Evolutionary conservation across 2,329 filamentous ascomycete genomes (phyloP), one percentile per base, ranked within the genome.

Genomic region (Helicocarpus griseus): DNA sequence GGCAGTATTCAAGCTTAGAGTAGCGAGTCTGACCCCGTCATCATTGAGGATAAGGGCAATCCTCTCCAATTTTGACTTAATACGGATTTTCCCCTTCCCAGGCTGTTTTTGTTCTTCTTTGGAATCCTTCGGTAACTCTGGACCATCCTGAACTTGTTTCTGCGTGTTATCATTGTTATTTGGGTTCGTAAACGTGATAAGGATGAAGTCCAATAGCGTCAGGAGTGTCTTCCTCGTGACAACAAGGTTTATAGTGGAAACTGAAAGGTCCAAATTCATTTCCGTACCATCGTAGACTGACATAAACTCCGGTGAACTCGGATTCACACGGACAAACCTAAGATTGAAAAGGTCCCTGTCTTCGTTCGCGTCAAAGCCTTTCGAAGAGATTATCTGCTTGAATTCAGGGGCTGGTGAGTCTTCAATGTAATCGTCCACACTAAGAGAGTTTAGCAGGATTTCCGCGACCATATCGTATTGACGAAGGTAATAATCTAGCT

Each of bases 11-110:
- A 99, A 82, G 50, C 89, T 93, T 17, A 98, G 71, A 0, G 93
- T 98, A 26, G 93, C 93, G 26, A 99, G 77, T 24, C 93, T 83
- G 53, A 97, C 94, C 0, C 93, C 93, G 65, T 99, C 94, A 57
- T 98, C 97, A 66, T 99, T 99, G 51, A 99, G 76, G 56, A 98
- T 91, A 26, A 98, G 77, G 2, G 89, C 82, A 57, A 99, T 95
- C 72, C 87, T 90, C 72, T 95, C 94, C 56, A 99, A 73, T 55
- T 96, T 86, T 39, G 94, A 85, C 68, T 95, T 95, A 67, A 99
- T 91, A 22, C 89, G 83, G 57, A 98, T 93, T 57, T 93, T 94
- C 51, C 87, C 86, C 26, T 73, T 70, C 63, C 51, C 70, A 63
- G 66, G 66, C 31, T 59, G 59, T 50, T 56, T 53, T 53, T 65